Evolutionary conservation across 2,329 filamentous ascomycete genomes (phyloP), one percentile per base, ranked within the genome.

Genomic region (Lachnellula cervina): DNA sequence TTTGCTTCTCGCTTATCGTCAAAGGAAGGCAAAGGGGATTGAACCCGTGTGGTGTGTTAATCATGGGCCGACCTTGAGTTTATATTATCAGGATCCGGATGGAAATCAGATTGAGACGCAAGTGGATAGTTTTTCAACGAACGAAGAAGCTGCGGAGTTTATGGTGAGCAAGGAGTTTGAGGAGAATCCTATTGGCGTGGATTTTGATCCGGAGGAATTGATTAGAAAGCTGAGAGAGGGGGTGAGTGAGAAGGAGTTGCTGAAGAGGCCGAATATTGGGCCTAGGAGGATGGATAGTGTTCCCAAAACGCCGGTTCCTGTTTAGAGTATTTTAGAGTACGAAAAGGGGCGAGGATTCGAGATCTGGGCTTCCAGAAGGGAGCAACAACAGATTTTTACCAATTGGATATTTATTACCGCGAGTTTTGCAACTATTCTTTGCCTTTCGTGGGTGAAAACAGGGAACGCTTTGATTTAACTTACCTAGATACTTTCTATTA

Each of bases 61-160:
- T 61, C 77, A 80, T 62, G 77, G 77, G 3, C 68, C 70, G 1
- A 79, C 73, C 2, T 75, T 70, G 0, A 74, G 70, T 60, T 73
- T 79, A 40, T 79, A 80, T 63, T 79, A 79, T 61, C 55, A 59
- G 7, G 77, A 80, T 62, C 77, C 76, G 5, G 76, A 80, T 61
- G 74, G 76, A 13, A 79, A 79, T 63, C 59, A 67, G 60, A 51
- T 80, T 32, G 78, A 80, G 66, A 72, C 70, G 4, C 76, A 79
- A 60, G 72, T 77, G 2, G 74, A 77, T 54, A 74, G 73, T 49
- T 76, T 76, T 51, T 69, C 70, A 5, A 70, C 65, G 0, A 55
- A 55, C 1, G 68, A 70, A 23, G 75, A 75, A 35, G 71, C 73
- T 0, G 70, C 59, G 0, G 65, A 56, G 9, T 79, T 70, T 58